phyloP scores from a whole-genome alignment of 306 rosid genomes.

The Gleditsia sinensis region DNA sequence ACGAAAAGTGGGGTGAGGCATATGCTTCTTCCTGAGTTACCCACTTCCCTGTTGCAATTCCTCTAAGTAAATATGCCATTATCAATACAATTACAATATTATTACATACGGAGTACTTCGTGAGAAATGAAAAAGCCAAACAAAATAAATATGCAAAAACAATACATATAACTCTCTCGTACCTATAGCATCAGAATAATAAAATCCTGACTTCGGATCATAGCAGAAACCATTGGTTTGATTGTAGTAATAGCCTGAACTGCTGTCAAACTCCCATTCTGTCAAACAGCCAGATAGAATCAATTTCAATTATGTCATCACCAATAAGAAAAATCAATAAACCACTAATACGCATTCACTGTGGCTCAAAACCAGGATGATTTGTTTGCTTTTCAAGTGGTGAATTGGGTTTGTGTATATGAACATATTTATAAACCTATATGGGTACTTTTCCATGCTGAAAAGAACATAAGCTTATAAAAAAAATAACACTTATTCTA shows the following conservation, averaged over 20 bases:
- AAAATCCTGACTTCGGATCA: conserved; percentile 87
- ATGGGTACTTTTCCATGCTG: background rate
- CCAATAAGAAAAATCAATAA: conserved; percentile 30
- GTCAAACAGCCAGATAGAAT: conserved; percentile 58
- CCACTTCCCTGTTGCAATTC: conserved; percentile 82
- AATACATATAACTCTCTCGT: conserved; percentile 20
- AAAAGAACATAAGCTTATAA: background rate
- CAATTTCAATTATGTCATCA: conserved; percentile 40
- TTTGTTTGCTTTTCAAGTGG: background rate
- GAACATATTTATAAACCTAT: conserved; percentile 8
- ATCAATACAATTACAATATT: background rate
- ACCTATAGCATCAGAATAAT: conserved; percentile 89
- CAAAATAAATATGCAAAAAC: background rate
- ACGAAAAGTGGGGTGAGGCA: conserved; percentile 67
- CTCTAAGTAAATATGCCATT: conserved; percentile 37
- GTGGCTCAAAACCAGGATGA: background rate
- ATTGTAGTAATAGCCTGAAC: conserved; percentile 83
- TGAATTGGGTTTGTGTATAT: background rate
- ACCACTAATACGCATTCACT: conserved; percentile 6
- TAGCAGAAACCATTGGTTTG: conserved; percentile 79
- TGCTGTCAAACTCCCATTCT: conserved; percentile 85
- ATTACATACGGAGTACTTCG: background rate
- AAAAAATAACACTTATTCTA: background rate
- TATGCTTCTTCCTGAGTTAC: conserved; percentile 93
- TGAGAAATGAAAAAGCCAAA: background rate